phyloP scores from a whole-genome alignment of 2,329 filamentous ascomycete genomes.

The Colletotrichum karsti region DNA sequence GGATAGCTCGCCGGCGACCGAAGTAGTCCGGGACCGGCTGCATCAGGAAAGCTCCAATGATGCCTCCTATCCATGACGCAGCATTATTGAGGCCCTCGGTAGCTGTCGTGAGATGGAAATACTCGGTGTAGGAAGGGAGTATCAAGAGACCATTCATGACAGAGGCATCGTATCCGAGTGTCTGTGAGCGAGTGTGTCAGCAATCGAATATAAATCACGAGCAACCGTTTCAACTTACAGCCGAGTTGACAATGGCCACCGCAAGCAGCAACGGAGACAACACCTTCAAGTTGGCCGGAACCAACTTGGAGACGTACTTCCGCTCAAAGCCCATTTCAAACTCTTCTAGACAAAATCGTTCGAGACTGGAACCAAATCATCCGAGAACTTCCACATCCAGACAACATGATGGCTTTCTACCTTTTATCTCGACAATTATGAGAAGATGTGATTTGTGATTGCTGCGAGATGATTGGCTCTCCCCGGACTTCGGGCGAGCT shows the following conservation, averaged over 20 bases:
- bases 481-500: conserved; percentile 13
- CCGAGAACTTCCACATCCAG: not conserved
- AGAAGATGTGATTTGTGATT: conserved; percentile 7
- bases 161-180: conserved; percentile 53
- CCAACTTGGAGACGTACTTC: conserved; percentile 19
- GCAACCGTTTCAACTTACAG: conserved; percentile 8
- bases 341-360: too few species aligned
- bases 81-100: conserved; percentile 64
- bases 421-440: not conserved
- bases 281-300: conserved; percentile 17
- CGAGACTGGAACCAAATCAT: not conserved
- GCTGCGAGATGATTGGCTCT: not conserved
- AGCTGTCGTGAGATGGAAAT: conserved; percentile 61
- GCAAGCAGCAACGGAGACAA: conserved; percentile 17
- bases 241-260: conserved; percentile 22
- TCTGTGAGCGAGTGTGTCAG: not conserved
- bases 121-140: conserved; percentile 62
- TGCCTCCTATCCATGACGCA: conserved; percentile 61
- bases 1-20: conserved; percentile 52
- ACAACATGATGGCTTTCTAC: not conserved
- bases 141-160: conserved; percentile 68
- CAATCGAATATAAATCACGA: accelerated
- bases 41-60: conserved; percentile 52
- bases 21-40: conserved; percentile 50
- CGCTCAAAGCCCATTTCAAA: conserved; percentile 15